These are phyloP conservation scores for Alternaria angustiovoidea DNA, from an alignment of 2,329 filamentous ascomycete species.

Conservation along the genomic window DNA sequence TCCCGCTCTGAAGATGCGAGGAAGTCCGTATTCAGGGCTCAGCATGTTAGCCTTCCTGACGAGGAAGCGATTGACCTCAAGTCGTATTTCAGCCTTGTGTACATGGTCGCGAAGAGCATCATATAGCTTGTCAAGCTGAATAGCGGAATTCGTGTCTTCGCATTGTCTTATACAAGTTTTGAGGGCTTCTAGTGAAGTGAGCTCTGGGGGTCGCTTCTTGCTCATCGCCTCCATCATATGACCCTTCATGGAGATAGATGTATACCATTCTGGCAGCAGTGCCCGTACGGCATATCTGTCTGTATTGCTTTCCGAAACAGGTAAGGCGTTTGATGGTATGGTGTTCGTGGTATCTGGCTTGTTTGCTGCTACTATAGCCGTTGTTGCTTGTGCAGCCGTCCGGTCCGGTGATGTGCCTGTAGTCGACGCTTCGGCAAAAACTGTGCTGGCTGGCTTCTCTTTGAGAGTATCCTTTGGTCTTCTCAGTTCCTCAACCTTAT, in stretches of 20 bases:
- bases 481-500: neutral
- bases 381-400: neutral
- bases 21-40: conserved; percentile 46
- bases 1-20: conserved; percentile 50
- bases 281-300: conserved; percentile 1
- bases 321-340: neutral
- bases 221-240: conserved; percentile 7
- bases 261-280: conserved; percentile 25
- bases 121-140: conserved; percentile 25
- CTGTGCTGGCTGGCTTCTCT: neutral
- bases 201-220: conserved; percentile 25
- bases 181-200: conserved; percentile 29
- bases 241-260: conserved; percentile 9
- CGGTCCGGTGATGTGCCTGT: conserved; percentile 1
- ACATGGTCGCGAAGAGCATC: conserved; percentile 48
- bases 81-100: conserved; percentile 50
- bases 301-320: neutral
- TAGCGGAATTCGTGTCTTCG: conserved; percentile 11
- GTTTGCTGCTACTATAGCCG: neutral
- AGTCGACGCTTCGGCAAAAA: conserved; percentile 11
- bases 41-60: conserved; percentile 50
- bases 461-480: neutral
- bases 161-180: conserved; percentile 36
- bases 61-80: conserved; percentile 41
- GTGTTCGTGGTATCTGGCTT: neutral